phyloP scores from a whole-genome alignment of 164 flowering plant species.

The Cinnamomum chago region DNA sequence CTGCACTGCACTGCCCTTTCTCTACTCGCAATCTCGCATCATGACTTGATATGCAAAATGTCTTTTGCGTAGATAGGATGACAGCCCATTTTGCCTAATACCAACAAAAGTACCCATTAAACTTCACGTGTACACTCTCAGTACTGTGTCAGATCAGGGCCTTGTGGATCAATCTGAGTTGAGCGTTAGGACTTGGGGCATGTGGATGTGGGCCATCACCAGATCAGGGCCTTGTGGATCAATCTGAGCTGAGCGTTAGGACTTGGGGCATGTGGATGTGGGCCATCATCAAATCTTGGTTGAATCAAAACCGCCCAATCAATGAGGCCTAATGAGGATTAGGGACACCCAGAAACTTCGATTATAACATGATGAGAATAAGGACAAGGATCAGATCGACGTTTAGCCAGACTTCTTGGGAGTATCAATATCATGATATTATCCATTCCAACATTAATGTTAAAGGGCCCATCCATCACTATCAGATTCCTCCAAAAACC shows the following conservation, averaged over 20 bases:
- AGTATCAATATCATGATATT: too few relatives aligned
- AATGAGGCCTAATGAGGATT: neutral
- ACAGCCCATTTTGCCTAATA: neutral
- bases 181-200: neutral
- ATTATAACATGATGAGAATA: too few relatives aligned
- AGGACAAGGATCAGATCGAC: too few relatives aligned
- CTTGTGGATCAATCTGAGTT: neutral
- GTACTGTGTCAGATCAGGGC: neutral
- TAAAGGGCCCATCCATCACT: too few relatives aligned
- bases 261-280: neutral
- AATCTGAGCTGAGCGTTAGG: too few relatives aligned
- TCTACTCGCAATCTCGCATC: neutral
- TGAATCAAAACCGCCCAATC: neutral
- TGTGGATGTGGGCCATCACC: neutral
- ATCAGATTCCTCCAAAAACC: too few relatives aligned
- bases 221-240: too few relatives aligned
- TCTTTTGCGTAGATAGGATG: neutral
- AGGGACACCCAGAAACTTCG: neutral
- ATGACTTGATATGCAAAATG: neutral
- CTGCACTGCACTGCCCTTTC: neutral
- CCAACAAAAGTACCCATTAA: neutral
- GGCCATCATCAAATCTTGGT: neutral
- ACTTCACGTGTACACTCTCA: neutral
- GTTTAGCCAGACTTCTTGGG: too few relatives aligned
- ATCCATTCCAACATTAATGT: too few relatives aligned